phyloP scores from a whole-genome alignment of 768 basidiomycete genomes.

The Russula sp. region DNA sequence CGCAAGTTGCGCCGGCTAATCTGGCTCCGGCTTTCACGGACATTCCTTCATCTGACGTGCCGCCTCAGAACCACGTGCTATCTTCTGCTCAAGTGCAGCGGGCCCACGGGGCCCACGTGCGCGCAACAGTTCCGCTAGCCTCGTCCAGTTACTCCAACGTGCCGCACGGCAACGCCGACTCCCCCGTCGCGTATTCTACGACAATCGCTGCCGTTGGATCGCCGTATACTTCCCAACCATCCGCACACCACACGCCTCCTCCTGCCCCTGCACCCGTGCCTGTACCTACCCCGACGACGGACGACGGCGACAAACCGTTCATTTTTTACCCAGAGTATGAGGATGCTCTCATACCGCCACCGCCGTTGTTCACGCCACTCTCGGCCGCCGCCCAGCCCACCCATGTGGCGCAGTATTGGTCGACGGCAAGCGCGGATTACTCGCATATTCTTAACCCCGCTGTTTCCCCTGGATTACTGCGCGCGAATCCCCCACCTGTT shows the following conservation, averaged over 20 bases:
- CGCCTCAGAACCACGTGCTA: constrained; percentile 2
- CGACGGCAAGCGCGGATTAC: constrained; percentile 13
- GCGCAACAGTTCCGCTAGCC: neutral
- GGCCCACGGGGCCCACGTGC: neutral
- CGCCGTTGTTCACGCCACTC: constrained; percentile 6
- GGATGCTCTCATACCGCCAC: constrained; percentile 3
- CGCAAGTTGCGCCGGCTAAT: constrained; percentile 6
- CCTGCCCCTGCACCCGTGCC: neutral
- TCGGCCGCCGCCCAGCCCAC: neutral
- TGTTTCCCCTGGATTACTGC: constrained; percentile 13
- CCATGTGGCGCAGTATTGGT: constrained; percentile 15
- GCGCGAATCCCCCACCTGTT: constrained; percentile 9
- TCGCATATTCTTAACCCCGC: constrained; percentile 20
- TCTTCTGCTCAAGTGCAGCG: constrained; percentile 4
- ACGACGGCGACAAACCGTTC: constrained; percentile 25
- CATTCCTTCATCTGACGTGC: neutral
- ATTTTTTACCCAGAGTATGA: constrained; percentile 25
- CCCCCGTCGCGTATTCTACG: constrained; percentile 7
- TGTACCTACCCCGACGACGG: neutral
- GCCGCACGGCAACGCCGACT: constrained; percentile 9
- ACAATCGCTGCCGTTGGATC: neutral
- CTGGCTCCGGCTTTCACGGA: constrained; percentile 17
- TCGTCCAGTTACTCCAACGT: constrained; percentile 13
- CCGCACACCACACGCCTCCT: neutral
- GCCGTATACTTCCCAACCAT: neutral